Conservation (phyloP, 352 stramenopile species). For the Phytopythium aichiense region DNA sequence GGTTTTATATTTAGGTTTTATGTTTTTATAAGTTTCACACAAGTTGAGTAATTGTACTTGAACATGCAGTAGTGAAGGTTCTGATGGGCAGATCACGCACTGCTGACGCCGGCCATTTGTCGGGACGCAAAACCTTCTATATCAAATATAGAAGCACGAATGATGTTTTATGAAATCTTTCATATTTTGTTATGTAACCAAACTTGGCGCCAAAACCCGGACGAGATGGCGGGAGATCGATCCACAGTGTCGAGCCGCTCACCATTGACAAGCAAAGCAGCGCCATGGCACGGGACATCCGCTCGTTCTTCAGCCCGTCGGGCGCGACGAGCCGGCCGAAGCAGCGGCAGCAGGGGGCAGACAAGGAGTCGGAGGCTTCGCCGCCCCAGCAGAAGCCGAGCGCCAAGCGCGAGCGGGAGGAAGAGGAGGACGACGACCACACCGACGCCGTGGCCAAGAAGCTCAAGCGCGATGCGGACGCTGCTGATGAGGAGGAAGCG, state of each 20-base stretch:
- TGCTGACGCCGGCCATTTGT: not conserved
- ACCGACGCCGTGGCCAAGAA: not conserved
- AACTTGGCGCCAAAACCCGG: conserved; percentile 5
- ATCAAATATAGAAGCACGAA: not conserved
- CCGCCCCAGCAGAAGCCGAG: not conserved
- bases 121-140: not conserved
- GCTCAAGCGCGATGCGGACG: not conserved
- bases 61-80: not conserved
- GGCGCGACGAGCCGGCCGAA: conserved; percentile 8
- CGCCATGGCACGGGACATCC: conserved; percentile 34
- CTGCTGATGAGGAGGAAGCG: not conserved
- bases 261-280: not conserved
- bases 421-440: not conserved
- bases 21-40: too few species aligned
- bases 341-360: not conserved
- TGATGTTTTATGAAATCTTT: not conserved
- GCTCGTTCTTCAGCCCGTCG: conserved; percentile 48
- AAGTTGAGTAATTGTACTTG: not conserved
- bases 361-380: not conserved
- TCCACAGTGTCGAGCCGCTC: too few species aligned
- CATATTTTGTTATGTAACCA: not conserved
- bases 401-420: not conserved
- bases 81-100: not conserved
- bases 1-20: not conserved
- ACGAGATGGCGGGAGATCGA: too few species aligned